Evolutionary conservation across 352 stramenopile genomes (phyloP), one percentile per base, ranked within the genome.

Genomic region (Aphanomyces invadans): DNA sequence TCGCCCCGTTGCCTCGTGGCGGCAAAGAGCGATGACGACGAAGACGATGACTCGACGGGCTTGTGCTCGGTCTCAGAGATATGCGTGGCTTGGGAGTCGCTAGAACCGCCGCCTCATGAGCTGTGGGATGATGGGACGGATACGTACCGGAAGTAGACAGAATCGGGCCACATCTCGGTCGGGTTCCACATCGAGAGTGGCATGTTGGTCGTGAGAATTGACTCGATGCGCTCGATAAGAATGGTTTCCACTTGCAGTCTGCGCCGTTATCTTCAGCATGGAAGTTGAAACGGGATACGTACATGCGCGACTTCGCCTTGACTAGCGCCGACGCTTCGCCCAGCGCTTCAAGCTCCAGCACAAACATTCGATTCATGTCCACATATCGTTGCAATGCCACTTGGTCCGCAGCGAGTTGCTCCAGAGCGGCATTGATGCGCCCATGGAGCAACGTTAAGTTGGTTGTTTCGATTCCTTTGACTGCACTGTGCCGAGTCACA

Each of bases 1-100:
- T 57, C 49, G 49, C 36, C 49, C 5, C 29, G 49, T 11, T 57
- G 49, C n/a, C 29, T n/a, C 49, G 29, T 39, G 17, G 25, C 49
- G 11, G 49, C 49, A 32, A 33, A 57, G 5, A 57, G 12, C 1
- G 49, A 57, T 26, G 49, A 57, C 12, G 49, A 57, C 49, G 49
- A 32, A 15, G 49, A 57, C 25, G 7, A 32, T 33, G 25, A 38
- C 25, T 39, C 29, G 49, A 38, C 49, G 7, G 12, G 21, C 29
- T 57, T 57, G 15, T 57, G 49, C 19, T 57, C 49, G 12, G 49
- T 57, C 49, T 57, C 49, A 10, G 49, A 32, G 29, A 57, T 57
- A 7, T 57, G 49, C 21, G 49, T 57, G 21, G 4, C 29, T 33
- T 29, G 46, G 26, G 46, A 54, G n/a, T 54, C 46, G 11, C 46